Base-by-base conservation (phyloP, 2,329 filamentous ascomycete genomes). In the Hymenoscyphus linearis region DNA sequence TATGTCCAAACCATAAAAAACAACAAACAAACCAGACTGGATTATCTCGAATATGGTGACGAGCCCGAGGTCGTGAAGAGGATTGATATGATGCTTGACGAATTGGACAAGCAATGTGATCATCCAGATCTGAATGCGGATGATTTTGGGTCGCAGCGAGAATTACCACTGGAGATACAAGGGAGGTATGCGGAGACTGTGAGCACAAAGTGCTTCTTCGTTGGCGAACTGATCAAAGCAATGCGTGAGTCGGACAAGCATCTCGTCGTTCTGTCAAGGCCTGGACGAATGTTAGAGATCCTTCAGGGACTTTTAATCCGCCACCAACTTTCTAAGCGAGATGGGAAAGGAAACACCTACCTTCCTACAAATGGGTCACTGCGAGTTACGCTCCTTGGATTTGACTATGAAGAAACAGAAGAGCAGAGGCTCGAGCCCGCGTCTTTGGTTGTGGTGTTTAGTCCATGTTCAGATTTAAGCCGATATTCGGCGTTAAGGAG, bases 141-240 rank as follows among this genome's bases (percentile, higher is more conserved):
- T n/a, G 74, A 80, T 7, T 69, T 72, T 2, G 68, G 77, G 18
- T 66, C 67, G 14, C 70, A 72, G 57, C 58, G 44, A 13, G 73
- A 83, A 60, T 71, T 76, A 2, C 67, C 76, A 7, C 68, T 71
- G 3, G 76, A 79, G 25, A 74, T 78, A 58, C 79, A 79, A 66
- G 70, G 70, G 2, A 85, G 80, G 67, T 82, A 84, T 65, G 78
- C 80, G 1, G 77, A 80, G 60, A 80, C 80, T 58, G 80, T 82
- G 10, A 87, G 85, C 70, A 75, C 82, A 59, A 88, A 88, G 66
- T 84, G 82, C 66, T 79, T 78, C 35, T 87, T 88, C 65, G 67
- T 86, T 5, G 80, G 77, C 52, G 82, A 85, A 64, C 74, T 88
- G 3, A 69, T 86, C 34, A 74, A 79, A 22, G 68, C 72, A 9